These are phyloP conservation scores for Diaporthe humulicola DNA, from an alignment of 2,329 filamentous ascomycete genomes.

Conservation along the genomic window DNA sequence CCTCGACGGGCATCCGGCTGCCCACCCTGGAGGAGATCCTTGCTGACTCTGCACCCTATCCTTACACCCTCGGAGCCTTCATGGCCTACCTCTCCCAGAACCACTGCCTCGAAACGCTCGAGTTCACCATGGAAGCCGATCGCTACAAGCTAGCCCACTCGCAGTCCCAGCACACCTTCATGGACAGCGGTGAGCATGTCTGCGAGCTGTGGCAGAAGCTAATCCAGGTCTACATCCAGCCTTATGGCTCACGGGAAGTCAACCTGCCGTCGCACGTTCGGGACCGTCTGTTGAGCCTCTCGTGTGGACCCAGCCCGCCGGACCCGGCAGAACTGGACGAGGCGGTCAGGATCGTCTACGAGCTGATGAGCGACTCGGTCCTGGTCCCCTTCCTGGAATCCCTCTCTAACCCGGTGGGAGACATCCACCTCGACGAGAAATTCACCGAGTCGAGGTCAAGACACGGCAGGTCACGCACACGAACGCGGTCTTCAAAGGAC, in stretches of 20 bases:
- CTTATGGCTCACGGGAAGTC: slow-evolving; percentile 87
- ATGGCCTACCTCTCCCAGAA: slow-evolving; percentile 98
- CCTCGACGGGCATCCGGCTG: slow-evolving; percentile 55
- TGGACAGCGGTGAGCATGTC: slow-evolving; percentile 72
- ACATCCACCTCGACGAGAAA: slow-evolving; percentile 54
- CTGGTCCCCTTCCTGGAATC: slow-evolving; percentile 91
- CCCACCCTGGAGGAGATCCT: slow-evolving; percentile 91
- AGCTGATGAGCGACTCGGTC: slow-evolving; percentile 97
- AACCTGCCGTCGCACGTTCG: slow-evolving; percentile 91
- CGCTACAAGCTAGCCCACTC: slow-evolving; percentile 77
- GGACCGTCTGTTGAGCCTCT: slow-evolving; percentile 79
- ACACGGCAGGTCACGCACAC: slow-evolving; percentile 55
- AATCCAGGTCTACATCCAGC: slow-evolving; percentile 89
- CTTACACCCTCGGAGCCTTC: slow-evolving; percentile 92
- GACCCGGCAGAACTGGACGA: slow-evolving; percentile 82
- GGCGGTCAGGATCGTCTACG: slow-evolving; percentile 89
- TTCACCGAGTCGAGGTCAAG: slow-evolving; percentile 50
- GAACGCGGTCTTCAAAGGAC: slow-evolving; percentile 55
- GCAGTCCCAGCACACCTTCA: slow-evolving; percentile 57
- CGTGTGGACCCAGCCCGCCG: slow-evolving; percentile 72
- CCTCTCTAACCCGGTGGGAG: slow-evolving; percentile 55
- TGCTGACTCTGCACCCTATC: slow-evolving; percentile 84
- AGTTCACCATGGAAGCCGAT: slow-evolving; percentile 95
- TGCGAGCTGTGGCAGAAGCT: slow-evolving; percentile 88
- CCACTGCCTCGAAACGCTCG: slow-evolving; percentile 94